These are phyloP conservation scores for Coemansia sp. DNA, from an alignment of 192 early-diverging fungal genomes.

Conservation along the genomic window DNA sequence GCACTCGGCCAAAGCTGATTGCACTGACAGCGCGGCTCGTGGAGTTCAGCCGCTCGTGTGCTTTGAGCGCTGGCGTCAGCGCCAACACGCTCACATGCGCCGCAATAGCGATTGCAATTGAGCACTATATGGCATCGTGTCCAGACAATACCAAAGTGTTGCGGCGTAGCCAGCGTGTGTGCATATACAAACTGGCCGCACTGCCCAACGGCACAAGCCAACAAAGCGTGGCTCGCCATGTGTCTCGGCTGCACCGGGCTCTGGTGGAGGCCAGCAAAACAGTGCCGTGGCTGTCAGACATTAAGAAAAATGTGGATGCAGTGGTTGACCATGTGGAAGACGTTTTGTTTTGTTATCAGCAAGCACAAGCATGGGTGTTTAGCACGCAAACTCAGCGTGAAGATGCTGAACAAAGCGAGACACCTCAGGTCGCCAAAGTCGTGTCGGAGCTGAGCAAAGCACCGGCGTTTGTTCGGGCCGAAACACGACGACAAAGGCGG, in stretches of 20 bases:
- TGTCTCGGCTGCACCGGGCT: background rate
- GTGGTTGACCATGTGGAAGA: conserved; percentile 17
- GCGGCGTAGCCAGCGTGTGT: conserved; percentile 13
- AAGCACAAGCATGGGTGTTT: conserved; percentile 26
- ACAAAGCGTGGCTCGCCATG: conserved; percentile 9
- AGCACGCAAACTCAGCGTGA: background rate
- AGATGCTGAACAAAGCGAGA: no score
- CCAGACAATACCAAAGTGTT: background rate
- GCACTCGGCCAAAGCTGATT: conserved; percentile 3
- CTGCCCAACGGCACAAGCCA: conserved; percentile 16
- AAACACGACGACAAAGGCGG: conserved; percentile 10
- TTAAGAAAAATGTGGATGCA: background rate
- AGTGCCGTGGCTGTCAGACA: conserved; percentile 24
- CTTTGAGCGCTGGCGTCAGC: conserved; percentile 12
- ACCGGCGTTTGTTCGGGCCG: conserved; percentile 24
- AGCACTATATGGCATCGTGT: conserved; percentile 8
- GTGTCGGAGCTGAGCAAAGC: conserved; percentile 12
- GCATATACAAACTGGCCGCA: conserved; percentile 17
- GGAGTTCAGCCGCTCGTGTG: conserved; percentile 18
- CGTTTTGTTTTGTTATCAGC: conserved; percentile 23
- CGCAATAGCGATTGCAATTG: conserved; percentile 19
- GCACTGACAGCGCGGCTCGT: conserved; percentile 10
- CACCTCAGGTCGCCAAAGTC: background rate
- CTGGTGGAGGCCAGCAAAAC: conserved; percentile 19
- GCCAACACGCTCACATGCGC: conserved; percentile 19